These are phyloP conservation scores for Saposhnikovia divaricata DNA, from an alignment of 129 eudicot genomes.

Conservation along the genomic window DNA sequence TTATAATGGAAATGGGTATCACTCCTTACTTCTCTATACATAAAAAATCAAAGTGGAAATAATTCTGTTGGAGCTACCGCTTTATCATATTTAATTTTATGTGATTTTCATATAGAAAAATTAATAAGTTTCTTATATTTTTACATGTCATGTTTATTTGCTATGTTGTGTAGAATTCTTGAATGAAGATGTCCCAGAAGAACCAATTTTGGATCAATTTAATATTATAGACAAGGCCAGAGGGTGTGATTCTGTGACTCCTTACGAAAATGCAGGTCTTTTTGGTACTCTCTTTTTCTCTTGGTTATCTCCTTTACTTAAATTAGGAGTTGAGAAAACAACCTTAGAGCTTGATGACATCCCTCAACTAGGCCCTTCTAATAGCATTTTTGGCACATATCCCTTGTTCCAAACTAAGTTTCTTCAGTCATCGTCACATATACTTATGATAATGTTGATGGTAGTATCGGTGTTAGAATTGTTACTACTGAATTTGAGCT, in stretches of 20 bases:
- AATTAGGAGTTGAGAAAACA: conserved; percentile 44
- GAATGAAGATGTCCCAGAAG: neutral
- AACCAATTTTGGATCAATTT: neutral
- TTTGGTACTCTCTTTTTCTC: conserved; percentile 56
- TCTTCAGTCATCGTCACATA: neutral
- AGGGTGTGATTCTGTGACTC: conserved; percentile 33
- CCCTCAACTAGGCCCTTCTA: too few species aligned
- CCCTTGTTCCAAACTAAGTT: conserved; percentile 27
- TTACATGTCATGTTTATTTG: too few species aligned
- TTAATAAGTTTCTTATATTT: too few species aligned
- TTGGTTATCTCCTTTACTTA: conserved; percentile 59
- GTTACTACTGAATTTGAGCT: conserved; percentile 40
- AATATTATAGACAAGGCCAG: neutral
- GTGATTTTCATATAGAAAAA: too few species aligned
- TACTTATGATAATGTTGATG: neutral
- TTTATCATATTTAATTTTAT: too few species aligned
- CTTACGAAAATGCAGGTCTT: conserved; percentile 39
- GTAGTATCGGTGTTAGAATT: conserved; percentile 8
- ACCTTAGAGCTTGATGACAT: conserved; percentile 62
- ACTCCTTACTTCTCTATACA: too few species aligned
- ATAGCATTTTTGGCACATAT: too few species aligned
- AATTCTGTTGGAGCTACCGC: too few species aligned
- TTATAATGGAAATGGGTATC: too few species aligned
- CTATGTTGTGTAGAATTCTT: neutral
- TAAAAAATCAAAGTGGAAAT: too few species aligned